Evolutionary conservation across 441 rosid species (phyloP), one percentile per base, ranked within the genome.

Genomic region (Erodium moschatum): DNA sequence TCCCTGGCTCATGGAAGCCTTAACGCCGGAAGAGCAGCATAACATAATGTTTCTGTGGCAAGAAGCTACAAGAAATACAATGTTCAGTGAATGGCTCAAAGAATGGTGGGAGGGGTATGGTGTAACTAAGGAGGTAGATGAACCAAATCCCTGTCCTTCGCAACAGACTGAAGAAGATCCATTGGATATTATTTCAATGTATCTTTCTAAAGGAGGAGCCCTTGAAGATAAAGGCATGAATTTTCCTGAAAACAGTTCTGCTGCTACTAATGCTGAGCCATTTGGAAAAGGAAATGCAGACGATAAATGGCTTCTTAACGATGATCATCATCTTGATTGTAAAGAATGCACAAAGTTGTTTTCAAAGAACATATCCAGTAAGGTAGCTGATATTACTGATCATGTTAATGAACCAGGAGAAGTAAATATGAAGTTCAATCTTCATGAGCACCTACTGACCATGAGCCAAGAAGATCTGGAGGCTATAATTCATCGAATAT

Each of bases 101-200:
- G 97, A 92, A 81, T 90, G 97, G 97, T 86, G 87, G 86, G 87
- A 83, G 50, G 88, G 87, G n/a, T 68, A 86, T 68, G 60, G 65
- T 31, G 63, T 67, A 67, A 67, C 70, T 50, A 78, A 74, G 67
- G 71, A 31, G 38, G 38, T 33, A 16, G 74, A 73, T 74, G 77
- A 85, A 72, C 66, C 72, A 38, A 77, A 76, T 71, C 50, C 64
- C 13, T 29, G 70, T 62, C 77, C 81, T 73, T 66, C 73, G 2
- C 27, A 24, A 10, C 48, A 38, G 38, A 68, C 75, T 46, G 61
- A 54, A 54, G 38, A 74, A 18, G 89, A 90, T 79, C 88, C 91
- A 11, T 56, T 87, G 42, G 96, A 90, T 81, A 80, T 87, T 65
- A 81, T 93, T 38, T 78, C 81, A 38, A 78, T 75, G 6, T 91